Base-by-base conservation (phyloP, 2,329 filamentous ascomycete species). In the Spiromastix sp. region DNA sequence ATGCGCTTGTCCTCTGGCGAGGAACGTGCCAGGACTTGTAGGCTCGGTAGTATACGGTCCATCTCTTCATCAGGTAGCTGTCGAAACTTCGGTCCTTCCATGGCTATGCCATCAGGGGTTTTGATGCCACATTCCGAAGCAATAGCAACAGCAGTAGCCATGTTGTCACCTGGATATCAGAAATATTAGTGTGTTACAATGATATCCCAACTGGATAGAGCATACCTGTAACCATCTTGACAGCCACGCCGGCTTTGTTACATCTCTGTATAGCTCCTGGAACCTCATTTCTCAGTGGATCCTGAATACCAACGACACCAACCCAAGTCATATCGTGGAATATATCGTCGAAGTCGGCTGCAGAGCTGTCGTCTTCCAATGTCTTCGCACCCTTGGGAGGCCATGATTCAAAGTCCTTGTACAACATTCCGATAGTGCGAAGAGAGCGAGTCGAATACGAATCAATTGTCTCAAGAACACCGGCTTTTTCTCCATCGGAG, bases 321-420 rank as follows among this genome's bases (percentile, higher is more conserved):
- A 85, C 61, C 62, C 85, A 82, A 4, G 72, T 77, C 74, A 89
- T 84, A 36, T 82, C 68, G 34, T 71, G 68, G 55, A 85, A 81
- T 2, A 87, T 55, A 39, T 77, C 72, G 11, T 78, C 72, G 40
- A 87, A 81, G 4, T 77, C 64, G 12, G 74, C 77, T 39, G 79
- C 70, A 15, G 68, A 70, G 5, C 64, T 54, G 45, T 82, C 76
- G 40, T 81, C 77, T 42, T 79, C 73, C 20, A 68, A 55, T 19
- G 59, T 68, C 27, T 64, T 66, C n/a, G 66, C 68, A 13, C 68
- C 66, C 25, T 56, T 61, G 2, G 77, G 79, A 17, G 83, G 81
- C 71, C 78, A 82, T 39, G 64, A 67, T 25, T 77, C 67, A 42
- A 82, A 85, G 43, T 87, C 82, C 36, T 74, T 73, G 57, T 84